Base-by-base conservation (phyloP, 2,329 filamentous ascomycete species). In the Diaporthe ampelina region DNA sequence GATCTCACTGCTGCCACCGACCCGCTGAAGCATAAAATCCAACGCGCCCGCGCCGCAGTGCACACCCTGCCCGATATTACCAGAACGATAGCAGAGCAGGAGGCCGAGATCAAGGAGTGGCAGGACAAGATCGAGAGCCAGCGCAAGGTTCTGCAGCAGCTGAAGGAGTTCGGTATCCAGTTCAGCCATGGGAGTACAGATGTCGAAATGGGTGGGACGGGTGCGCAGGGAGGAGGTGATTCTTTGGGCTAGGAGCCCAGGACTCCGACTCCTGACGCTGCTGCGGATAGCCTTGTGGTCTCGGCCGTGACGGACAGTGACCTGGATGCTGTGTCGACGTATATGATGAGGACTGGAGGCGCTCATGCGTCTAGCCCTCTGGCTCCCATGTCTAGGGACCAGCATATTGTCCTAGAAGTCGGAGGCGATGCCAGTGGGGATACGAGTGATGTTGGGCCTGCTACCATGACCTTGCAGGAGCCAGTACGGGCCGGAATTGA, bases 1-100 rank as follows among this genome's bases (percentile, higher is more conserved):
- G 93, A 97, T 78, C 90, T 98, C 21, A 91, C 93, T 2, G 90
- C 91, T 3, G 94, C 94, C 48, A 94, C 94, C 1, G 94, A 95
- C 80, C 89, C 90, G 48, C 87, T 98, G 79, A 95, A 94, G 83
- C 92, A 95, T 83, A 94, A 94, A 83, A 90, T 98, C 74, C 93
- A 95, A 82, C 93, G 92, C 78, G 95, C 95, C 67, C 88, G 94
- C 67, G 88, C 87, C 45, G 90, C 92, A 78, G 86, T 95, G 70
- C 87, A 88, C 79, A 85, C 86, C 37, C 82, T 97, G 78, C 93
- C 93, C 13, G 94, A 95, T 83, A 90, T 96, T 81, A 86, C 90
- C 24, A 88, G 94, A 70, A 88, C 86, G 7, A 84, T 92, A 19
- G 87, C 87, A 73, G 92, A 95, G 81, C 94, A 96, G 84, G 87